A percentile compares a stretch with the other conserved stretches of the same genome.
These are phyloP conservation scores for Eimeria tenella DNA, from an alignment of 169 alveolate genomes.

Conservation along the genomic window DNA sequence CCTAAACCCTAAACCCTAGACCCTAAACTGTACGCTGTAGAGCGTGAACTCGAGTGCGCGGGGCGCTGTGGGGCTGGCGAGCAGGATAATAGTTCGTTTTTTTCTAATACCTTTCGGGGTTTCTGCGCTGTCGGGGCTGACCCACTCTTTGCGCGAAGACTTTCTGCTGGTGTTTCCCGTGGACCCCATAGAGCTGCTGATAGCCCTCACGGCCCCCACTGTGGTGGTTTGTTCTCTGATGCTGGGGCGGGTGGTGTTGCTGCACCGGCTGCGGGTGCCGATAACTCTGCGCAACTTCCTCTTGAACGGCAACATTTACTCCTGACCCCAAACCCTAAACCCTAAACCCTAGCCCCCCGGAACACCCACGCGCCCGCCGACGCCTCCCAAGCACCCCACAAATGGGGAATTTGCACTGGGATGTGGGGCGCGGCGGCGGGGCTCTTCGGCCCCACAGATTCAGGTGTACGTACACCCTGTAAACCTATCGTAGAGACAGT, in stretches of 20 bases:
- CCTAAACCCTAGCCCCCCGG: background rate
- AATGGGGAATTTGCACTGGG: too few relatives aligned
- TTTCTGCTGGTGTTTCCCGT: slow-evolving; percentile 79
- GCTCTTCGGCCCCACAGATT: too few relatives aligned
- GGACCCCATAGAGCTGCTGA: slow-evolving; percentile 67
- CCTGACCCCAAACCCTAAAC: background rate
- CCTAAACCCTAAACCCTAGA: slow-evolving; percentile 31
- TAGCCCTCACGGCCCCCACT: slow-evolving; percentile 74
- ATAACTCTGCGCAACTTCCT: slow-evolving; percentile 60
- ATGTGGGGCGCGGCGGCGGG: too few relatives aligned
- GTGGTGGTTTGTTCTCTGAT: slow-evolving; percentile 67
- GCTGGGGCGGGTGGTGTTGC: slow-evolving; percentile 52
- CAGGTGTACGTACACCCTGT: too few relatives aligned
- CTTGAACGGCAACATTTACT: slow-evolving; percentile 65
- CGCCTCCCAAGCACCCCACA: too few relatives aligned
- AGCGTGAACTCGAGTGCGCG: background rate
- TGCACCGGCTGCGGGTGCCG: slow-evolving; percentile 52
- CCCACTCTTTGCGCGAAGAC: slow-evolving; percentile 68
- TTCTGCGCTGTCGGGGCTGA: slow-evolving; percentile 73
- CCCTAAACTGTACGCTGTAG: background rate
- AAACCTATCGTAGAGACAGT: too few relatives aligned
- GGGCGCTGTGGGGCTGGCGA: background rate
- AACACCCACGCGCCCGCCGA: background rate
- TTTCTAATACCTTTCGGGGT: slow-evolving; percentile 81
- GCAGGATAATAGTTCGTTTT: slow-evolving; percentile 81